Evolutionary conservation across 1,139 yeast species (phyloP), one percentile per base, ranked within the genome.

Genomic region (Debaryomyces coudertii): DNA sequence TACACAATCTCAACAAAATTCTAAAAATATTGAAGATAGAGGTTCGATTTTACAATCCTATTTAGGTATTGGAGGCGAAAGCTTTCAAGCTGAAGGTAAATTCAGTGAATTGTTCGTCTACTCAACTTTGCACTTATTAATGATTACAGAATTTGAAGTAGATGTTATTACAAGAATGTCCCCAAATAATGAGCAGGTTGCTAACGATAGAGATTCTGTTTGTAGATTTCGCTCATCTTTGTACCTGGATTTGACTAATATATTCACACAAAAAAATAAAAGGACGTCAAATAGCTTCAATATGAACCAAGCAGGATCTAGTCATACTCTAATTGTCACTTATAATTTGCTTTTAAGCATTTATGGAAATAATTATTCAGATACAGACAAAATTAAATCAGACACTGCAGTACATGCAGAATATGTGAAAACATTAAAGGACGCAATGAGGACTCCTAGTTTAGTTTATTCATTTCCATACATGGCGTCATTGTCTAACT

Each of bases 91-190:
- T 2, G 42, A 44, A 7, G 56, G 55, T 4, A 55, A 56, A 24
- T 57, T 53, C 40, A 64, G 54, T 43, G 73, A 69, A 25, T 48
- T 69, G 40, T 60, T 50, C 44, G 53, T 66, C 1, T 65, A 50
- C 42, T 57, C 73, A 1, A 54, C 62, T 1, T 42, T 67, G 6
- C 69, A 66, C 47, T 54, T 67, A 15, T 46, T 63, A 33, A 52
- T 64, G 1, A 49, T 68, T 25, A 53, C 56, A 29, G 65, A 62
- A 46, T 66, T 51, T 46, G 71, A 68, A 48, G 35, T 54, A 1
- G 41, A 44, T 7, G 51, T 47, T 31, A 29, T 49, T 15, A 50
- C 54, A 14, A 47, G 45, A 14, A 30, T 6, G 11, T 34, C 51
- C 7, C 25, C 11, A 2, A 14, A 12, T 2, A 15, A 18, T 2